Conservation (phyloP, 1,139 yeast genomes). For the Dujonia santamariae region DNA sequence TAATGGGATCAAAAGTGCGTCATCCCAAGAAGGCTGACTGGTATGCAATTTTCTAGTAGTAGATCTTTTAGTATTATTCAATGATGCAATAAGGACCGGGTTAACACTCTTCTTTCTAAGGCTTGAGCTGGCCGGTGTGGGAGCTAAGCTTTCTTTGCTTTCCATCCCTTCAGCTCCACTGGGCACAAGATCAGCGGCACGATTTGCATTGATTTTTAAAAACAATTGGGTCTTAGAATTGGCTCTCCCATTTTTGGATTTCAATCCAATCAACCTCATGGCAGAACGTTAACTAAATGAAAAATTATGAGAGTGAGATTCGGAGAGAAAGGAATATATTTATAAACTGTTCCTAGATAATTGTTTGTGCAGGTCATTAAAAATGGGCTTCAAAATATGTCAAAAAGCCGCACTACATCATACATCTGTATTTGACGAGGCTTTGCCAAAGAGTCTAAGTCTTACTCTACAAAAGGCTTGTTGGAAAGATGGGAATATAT, state of each 20-base stretch:
- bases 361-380: too few species aligned
- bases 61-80: conserved; percentile 28
- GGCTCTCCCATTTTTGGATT: not conserved
- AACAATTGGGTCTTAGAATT: conserved; percentile 16
- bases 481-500: too few species aligned
- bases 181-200: conserved; percentile 40
- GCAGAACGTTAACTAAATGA: not conserved
- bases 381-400: too few species aligned
- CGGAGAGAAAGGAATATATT: too few species aligned
- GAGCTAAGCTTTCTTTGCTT: conserved; percentile 5
- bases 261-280: not conserved
- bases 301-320: not conserved
- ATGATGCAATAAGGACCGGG: conserved; percentile 34
- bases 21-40: conserved; percentile 46
- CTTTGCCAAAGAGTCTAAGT: too few species aligned
- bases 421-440: too few species aligned
- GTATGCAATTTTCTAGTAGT: conserved; percentile 37
- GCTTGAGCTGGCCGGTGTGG: conserved; percentile 3
- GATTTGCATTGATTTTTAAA: conserved; percentile 31
- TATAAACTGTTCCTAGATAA: too few species aligned
- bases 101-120: conserved; percentile 22
- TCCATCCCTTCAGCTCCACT: conserved; percentile 7
- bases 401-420: too few species aligned
- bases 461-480: too few species aligned
- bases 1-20: conserved; percentile 32